Evolutionary conservation across 495 filamentous ascomycete species (phyloP).

Genomic region (Cetradonia linearis): DNA sequence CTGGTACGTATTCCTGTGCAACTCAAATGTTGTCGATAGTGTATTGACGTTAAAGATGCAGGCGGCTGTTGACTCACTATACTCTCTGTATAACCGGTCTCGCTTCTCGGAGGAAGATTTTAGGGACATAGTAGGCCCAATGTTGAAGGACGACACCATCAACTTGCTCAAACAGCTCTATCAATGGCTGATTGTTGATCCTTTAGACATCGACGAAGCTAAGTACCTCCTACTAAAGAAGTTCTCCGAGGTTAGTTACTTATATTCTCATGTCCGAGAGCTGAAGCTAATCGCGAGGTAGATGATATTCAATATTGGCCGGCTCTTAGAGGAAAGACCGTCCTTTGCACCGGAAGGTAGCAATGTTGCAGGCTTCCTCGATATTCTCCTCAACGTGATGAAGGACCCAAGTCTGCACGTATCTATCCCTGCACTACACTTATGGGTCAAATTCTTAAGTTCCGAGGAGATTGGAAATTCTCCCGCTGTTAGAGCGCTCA

Average conservation of each 20-base stretch:
- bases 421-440: conserved; percentile 83
- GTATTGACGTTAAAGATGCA: conserved; percentile 32
- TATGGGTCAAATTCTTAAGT: conserved; percentile 71
- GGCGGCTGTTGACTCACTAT: conserved; percentile 76
- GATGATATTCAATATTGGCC: conserved; percentile 76
- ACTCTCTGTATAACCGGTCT: conserved; percentile 66
- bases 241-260: conserved; percentile 62
- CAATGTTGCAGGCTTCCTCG: conserved; percentile 67
- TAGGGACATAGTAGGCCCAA: conserved; percentile 61
- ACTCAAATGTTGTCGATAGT: conserved; percentile 6
- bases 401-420: conserved; percentile 81
- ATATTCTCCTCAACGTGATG: conserved; percentile 66
- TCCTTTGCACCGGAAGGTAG: conserved; percentile 46
- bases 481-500: conserved; percentile 55
- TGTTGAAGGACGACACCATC: conserved; percentile 62
- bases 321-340: conserved; percentile 69
- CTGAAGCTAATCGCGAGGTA: conserved; percentile 28
- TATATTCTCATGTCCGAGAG: not conserved
- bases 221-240: conserved; percentile 89
- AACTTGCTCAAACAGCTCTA: conserved; percentile 65
- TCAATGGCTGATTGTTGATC: conserved; percentile 71
- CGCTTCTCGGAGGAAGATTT: conserved; percentile 73
- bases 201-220: conserved; percentile 73
- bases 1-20: conserved; percentile 41
- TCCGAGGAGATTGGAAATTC: conserved; percentile 53